Conservation (phyloP, 1,284 basidiomycete genomes). For the Cutaneotrichosporon sp. region DNA sequence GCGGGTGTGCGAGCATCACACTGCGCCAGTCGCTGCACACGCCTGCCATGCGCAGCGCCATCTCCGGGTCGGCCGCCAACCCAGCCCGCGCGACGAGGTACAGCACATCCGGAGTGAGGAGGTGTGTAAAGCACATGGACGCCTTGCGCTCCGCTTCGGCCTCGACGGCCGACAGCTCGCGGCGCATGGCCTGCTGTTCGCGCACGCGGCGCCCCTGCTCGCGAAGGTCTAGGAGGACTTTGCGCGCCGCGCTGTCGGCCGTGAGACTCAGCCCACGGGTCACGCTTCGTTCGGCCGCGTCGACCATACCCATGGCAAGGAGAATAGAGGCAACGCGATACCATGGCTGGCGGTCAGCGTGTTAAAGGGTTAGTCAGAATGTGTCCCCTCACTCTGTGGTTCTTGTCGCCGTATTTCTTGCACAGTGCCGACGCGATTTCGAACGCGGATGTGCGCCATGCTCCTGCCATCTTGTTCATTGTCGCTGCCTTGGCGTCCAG, state of each 20-base stretch:
- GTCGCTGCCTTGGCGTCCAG: slow-evolving; percentile 29
- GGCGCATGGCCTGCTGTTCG: not conserved
- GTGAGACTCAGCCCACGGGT: slow-evolving; percentile 3
- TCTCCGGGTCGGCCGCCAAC: slow-evolving; percentile 15
- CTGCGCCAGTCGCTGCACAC: slow-evolving; percentile 32
- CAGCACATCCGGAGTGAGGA: slow-evolving; percentile 30
- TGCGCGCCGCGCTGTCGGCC: not conserved
- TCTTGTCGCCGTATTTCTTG: slow-evolving; percentile 22
- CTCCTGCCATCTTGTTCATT: slow-evolving; percentile 22
- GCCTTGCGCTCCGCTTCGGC: slow-evolving; percentile 8
- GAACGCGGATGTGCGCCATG: slow-evolving; percentile 22
- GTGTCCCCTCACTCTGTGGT: slow-evolving; percentile 13
- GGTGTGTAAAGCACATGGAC: slow-evolving; percentile 25
- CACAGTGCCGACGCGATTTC: slow-evolving; percentile 24
- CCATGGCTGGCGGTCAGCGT: slow-evolving; percentile 23
- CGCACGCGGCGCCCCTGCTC: not conserved
- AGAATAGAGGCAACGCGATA: slow-evolving; percentile 28
- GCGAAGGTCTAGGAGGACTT: slow-evolving; percentile 6
- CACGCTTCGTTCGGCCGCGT: slow-evolving; percentile 13
- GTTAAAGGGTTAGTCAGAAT: too few species aligned
- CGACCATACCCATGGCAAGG: slow-evolving; percentile 8
- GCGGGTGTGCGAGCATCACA: slow-evolving; percentile 13
- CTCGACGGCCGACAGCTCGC: not conserved
- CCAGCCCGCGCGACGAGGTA: slow-evolving; percentile 28
- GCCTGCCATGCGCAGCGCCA: slow-evolving; percentile 27